These are phyloP conservation scores for Euphrasia arctica DNA, from an alignment of 305 asterid species.

Conservation along the genomic window DNA sequence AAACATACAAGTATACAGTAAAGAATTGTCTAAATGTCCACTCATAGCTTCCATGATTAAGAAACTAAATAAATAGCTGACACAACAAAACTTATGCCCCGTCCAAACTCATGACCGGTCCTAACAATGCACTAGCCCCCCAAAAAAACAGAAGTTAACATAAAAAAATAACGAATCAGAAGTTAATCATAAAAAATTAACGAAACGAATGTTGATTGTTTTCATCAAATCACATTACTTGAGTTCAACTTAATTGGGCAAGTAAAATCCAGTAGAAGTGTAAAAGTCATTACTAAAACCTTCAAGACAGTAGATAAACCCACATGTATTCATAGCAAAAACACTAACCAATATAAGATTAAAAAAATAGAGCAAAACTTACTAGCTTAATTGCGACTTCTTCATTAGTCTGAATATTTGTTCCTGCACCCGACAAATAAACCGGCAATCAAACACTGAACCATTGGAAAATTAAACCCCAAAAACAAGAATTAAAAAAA, in stretches of 20 bases:
- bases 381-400: slow-evolving; percentile 83
- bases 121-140: slow-evolving; percentile 13
- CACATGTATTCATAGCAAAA: too few species aligned
- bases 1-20: too few species aligned
- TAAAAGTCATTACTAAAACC: not conserved
- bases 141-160: not conserved
- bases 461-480: slow-evolving; percentile 10
- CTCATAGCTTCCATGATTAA: too few species aligned
- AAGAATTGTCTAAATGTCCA: too few species aligned
- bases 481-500: slow-evolving; percentile 7
- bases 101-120: too few species aligned
- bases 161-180: not conserved
- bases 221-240: slow-evolving; percentile 13
- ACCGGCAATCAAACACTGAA: slow-evolving; percentile 21
- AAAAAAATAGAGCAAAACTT: slow-evolving; percentile 30
- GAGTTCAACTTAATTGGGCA: slow-evolving; percentile 4
- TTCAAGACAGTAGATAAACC: too few species aligned
- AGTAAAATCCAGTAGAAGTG: not conserved
- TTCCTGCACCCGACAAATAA: slow-evolving; percentile 45
- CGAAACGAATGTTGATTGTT: not conserved
- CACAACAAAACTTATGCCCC: too few species aligned
- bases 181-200: not conserved
- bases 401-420: slow-evolving; percentile 65
- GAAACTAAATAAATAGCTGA: too few species aligned
- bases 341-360: too few species aligned